Percentiles rank a stretch among this genome's conserved stretches.
phyloP scores from a whole-genome alignment of 2,329 filamentous ascomycete species.

The Venturia aucupariae region DNA sequence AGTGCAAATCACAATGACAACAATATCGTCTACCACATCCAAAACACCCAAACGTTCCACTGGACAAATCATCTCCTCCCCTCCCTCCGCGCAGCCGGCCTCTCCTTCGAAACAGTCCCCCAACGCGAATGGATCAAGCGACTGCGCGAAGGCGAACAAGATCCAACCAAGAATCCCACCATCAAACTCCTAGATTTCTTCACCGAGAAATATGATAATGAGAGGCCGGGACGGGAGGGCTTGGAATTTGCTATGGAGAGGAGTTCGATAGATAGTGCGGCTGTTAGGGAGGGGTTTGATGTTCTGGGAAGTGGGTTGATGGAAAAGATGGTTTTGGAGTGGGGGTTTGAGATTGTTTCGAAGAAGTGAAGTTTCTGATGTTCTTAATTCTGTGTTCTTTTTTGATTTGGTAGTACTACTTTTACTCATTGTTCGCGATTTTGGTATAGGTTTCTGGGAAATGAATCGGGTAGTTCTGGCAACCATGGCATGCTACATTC shows the following conservation, averaged over 20 bases:
- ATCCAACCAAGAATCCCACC: constrained; percentile 41
- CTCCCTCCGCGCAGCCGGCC: constrained; percentile 35
- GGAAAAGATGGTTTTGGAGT: constrained; percentile 12
- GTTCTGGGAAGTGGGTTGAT: constrained; percentile 13
- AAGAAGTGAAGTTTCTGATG: not conserved
- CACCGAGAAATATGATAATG: constrained; percentile 42
- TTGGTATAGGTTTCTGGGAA: too few relatives aligned
- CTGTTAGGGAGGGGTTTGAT: constrained; percentile 13
- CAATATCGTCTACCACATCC: constrained; percentile 40
- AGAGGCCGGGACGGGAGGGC: constrained; percentile 23
- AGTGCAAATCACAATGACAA: constrained; percentile 8
- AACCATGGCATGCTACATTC: too few relatives aligned
- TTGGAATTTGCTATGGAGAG: not conserved
- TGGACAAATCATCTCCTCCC: constrained; percentile 48
- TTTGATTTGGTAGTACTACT: too few relatives aligned
- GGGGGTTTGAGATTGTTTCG: not conserved
- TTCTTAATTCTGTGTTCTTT: not conserved
- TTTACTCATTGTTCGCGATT: too few relatives aligned
- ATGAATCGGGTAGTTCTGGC: too few relatives aligned
- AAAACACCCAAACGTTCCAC: constrained; percentile 41
- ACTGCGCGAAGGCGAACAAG: constrained; percentile 35
- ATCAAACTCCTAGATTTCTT: constrained; percentile 48
- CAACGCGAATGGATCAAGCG: constrained; percentile 20
- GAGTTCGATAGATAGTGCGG: not conserved
- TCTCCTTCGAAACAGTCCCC: constrained; percentile 29